Percentiles rank a stretch among this genome's conserved stretches.
Conservation (phyloP, 257 asterid species). For the Solanum infundibuliforme region DNA sequence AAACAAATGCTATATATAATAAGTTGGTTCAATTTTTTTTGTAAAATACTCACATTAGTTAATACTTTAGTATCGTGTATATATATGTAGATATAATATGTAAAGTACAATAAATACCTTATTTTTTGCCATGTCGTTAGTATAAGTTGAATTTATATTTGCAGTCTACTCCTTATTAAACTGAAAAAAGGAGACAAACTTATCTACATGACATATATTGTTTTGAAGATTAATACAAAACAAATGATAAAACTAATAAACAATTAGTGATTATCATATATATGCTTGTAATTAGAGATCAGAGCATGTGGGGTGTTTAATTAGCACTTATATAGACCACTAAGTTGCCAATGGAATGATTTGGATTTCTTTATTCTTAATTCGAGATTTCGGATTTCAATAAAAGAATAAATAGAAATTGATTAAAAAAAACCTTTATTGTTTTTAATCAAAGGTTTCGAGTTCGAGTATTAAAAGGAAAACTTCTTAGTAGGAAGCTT, state of each 20-base stretch:
- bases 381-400: neutral
- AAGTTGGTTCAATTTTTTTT: neutral
- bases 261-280: neutral
- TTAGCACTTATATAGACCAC: neutral
- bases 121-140: neutral
- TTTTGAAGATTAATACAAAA: neutral
- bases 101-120: neutral
- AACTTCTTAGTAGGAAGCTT: neutral
- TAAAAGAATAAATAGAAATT: neutral
- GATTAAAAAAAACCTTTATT: fast-evolving
- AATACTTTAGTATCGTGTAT: neutral
- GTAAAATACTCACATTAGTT: neutral
- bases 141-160: neutral
- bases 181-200: neutral
- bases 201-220: neutral
- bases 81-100: neutral
- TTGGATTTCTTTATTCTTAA: neutral
- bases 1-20: neutral
- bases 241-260: neutral
- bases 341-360: too few relatives aligned
- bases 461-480: neutral
- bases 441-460: fast-evolving
- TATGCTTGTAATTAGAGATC: neutral
- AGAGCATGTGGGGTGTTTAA: neutral
- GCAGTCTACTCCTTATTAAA: neutral